These are phyloP conservation scores for Candida ficus DNA, from an alignment of 805 yeast species.

Conservation along the genomic window DNA sequence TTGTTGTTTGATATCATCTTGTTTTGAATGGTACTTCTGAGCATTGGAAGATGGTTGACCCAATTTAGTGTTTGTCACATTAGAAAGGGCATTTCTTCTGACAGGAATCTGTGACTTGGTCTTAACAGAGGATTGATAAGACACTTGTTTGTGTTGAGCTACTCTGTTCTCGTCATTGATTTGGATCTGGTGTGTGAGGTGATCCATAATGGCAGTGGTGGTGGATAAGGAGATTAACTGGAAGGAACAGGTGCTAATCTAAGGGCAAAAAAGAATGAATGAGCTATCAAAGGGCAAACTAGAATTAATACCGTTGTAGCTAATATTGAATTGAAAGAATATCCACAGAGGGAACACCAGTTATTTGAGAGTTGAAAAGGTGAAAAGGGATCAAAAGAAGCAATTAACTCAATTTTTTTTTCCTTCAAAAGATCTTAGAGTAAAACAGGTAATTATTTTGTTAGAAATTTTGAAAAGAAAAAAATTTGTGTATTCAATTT, in stretches of 20 bases:
- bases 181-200: conserved; percentile 7
- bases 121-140: background rate
- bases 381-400: too few relatives aligned
- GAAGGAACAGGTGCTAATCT: too few relatives aligned
- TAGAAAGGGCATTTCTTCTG: conserved; percentile 24
- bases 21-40: background rate
- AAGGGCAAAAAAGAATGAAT: background rate
- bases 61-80: conserved; percentile 27
- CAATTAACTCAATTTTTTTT: too few relatives aligned
- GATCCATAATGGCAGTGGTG: conserved; percentile 6
- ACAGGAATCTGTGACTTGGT: conserved; percentile 23
- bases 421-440: too few relatives aligned
- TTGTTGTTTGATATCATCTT: conserved; percentile 3
- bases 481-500: conserved; percentile 4
- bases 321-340: too few relatives aligned
- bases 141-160: conserved; percentile 8
- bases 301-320: too few relatives aligned
- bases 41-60: background rate
- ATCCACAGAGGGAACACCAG: too few relatives aligned
- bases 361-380: too few relatives aligned
- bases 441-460: conserved; percentile 3
- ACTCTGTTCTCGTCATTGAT: conserved; percentile 21
- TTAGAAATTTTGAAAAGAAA: background rate
- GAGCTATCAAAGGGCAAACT: too few relatives aligned
- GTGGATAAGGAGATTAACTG: background rate